Conservation (phyloP, 495 filamentous ascomycete species). For the Cenococcum geophilum region DNA sequence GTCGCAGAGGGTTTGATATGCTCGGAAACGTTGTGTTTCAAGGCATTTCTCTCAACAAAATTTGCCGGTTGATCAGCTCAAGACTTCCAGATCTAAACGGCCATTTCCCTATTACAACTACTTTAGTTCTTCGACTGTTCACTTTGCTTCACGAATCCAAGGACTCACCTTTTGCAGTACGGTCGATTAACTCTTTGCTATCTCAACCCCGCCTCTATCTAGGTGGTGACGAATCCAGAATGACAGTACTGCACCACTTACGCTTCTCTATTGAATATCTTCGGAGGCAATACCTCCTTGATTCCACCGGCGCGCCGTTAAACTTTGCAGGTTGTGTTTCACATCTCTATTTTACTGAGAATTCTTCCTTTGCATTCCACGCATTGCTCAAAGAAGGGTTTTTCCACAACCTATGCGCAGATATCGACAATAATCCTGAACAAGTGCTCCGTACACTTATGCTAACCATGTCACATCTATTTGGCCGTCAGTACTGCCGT, state of each 20-base stretch:
- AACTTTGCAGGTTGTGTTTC: conserved; percentile 62
- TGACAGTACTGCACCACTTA: conserved; percentile 65
- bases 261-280: conserved; percentile 78
- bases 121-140: conserved; percentile 62
- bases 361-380: conserved; percentile 67
- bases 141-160: conserved; percentile 59
- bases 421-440: conserved; percentile 41
- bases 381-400: conserved; percentile 61
- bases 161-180: conserved; percentile 52
- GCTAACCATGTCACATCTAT: conserved; percentile 63
- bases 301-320: conserved; percentile 51
- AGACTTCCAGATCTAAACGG: conserved; percentile 65
- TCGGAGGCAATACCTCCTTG: conserved; percentile 58
- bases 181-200: conserved; percentile 58
- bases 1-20: conserved; percentile 72
- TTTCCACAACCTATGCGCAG: conserved; percentile 56
- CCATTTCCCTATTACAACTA: conserved; percentile 72
- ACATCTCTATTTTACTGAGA: conserved; percentile 70
- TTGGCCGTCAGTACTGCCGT: conserved; percentile 50
- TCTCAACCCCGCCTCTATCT: conserved; percentile 64
- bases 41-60: conserved; percentile 48
- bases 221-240: conserved; percentile 54
- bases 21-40: conserved; percentile 78
- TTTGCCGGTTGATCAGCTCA: conserved; percentile 60
- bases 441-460: conserved; percentile 48